These are phyloP conservation scores for Syzygium malaccense DNA, from an alignment of 441 rosid genomes.

Conservation along the genomic window DNA sequence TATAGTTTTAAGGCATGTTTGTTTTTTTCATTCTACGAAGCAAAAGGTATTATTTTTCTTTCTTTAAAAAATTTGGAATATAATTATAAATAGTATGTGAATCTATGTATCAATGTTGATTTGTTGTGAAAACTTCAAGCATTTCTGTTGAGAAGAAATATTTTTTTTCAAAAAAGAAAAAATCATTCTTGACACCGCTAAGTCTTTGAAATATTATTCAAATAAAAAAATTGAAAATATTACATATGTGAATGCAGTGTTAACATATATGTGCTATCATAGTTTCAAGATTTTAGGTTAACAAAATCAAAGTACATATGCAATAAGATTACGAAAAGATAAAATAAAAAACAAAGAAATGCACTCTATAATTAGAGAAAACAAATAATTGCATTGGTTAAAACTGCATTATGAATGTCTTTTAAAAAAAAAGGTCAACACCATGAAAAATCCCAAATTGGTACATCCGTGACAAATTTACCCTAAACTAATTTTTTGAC, in stretches of 20 bases:
- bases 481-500: no score
- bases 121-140: not conserved
- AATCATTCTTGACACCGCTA: not conserved
- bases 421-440: not conserved
- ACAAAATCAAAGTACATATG: not conserved
- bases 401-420: not conserved
- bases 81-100: not conserved
- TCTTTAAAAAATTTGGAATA: not conserved
- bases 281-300: not conserved
- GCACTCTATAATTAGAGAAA: not conserved
- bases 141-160: not conserved
- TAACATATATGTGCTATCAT: not conserved
- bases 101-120: not conserved
- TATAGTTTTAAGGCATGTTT: not conserved
- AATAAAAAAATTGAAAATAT: not conserved
- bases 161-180: not conserved
- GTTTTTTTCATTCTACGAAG: not conserved
- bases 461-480: no score
- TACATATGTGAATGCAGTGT: not conserved
- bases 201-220: not conserved
- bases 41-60: not conserved
- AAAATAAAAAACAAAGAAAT: not conserved
- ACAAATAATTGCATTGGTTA: not conserved
- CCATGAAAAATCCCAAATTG: no score
- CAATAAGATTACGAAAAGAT: not conserved